Conservation (phyloP, 78 protist genomes). For the Dictyostelium purpureum region DNA sequence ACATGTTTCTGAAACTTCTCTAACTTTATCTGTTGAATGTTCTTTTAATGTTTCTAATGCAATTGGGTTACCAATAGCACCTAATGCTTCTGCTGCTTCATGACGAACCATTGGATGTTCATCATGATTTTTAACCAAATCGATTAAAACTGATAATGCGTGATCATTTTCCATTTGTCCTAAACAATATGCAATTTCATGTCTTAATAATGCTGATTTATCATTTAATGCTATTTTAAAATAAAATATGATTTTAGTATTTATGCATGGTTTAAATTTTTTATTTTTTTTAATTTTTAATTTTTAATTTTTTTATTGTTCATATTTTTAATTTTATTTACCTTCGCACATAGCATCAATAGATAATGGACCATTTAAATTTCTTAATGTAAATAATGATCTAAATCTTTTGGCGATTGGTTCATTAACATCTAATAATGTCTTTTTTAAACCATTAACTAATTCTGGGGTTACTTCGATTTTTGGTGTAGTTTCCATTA, state of each 20-base stretch:
- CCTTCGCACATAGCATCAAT: constrained; percentile 54
- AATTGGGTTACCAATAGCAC: constrained; percentile 78
- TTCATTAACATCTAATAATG: constrained; percentile 33
- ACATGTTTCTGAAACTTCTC: constrained; percentile 81
- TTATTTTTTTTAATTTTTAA: neutral
- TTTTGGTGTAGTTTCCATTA: neutral
- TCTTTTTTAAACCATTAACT: constrained; percentile 3
- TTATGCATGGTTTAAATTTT: neutral
- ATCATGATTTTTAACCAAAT: constrained; percentile 14
- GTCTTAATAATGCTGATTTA: constrained; percentile 79
- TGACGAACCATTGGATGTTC: constrained; percentile 90
- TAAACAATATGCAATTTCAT: constrained; percentile 90
- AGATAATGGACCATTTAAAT: constrained; percentile 28
- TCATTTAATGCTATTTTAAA: constrained; percentile 20
- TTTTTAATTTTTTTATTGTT: neutral
- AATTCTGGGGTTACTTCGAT: constrained; percentile 10
- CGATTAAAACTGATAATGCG: constrained; percentile 30
- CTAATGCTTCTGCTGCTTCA: constrained; percentile 92
- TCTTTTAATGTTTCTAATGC: constrained; percentile 20
- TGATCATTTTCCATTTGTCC: constrained; percentile 84
- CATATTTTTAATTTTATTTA: neutral
- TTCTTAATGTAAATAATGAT: constrained; percentile 67
- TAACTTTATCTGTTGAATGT: constrained; percentile 1
- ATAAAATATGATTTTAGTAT: neutral
- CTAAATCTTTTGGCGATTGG: constrained; percentile 80